phyloP scores from a whole-genome alignment of 345 rosid genomes.

The Laguncularia racemosa region DNA sequence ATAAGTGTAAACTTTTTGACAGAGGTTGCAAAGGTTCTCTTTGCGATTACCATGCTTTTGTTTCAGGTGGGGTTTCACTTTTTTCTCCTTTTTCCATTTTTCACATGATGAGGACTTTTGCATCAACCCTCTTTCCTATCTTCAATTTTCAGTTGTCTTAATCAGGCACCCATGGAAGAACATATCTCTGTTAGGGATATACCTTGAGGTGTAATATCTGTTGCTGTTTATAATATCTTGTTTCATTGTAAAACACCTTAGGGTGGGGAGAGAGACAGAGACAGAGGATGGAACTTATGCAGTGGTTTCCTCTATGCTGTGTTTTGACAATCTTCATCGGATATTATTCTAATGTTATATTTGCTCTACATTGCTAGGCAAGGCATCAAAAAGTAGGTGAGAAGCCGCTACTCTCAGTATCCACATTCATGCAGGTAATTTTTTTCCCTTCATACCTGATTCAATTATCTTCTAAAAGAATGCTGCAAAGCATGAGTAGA shows the following conservation, averaged over 20 bases:
- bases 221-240: too few relatives aligned
- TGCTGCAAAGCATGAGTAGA: not conserved
- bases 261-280: too few relatives aligned
- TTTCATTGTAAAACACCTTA: too few relatives aligned
- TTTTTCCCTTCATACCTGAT: not conserved
- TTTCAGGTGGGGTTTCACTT: constrained; percentile 37
- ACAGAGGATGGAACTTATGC: too few relatives aligned
- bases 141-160: too few relatives aligned
- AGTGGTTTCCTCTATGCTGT: too few relatives aligned
- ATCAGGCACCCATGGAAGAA: too few relatives aligned
- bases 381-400: constrained; percentile 48
- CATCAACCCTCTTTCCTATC: too few relatives aligned
- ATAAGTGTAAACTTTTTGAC: constrained; percentile 73
- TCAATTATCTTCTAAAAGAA: not conserved
- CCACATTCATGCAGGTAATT: constrained; percentile 47
- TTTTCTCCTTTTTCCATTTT: not conserved
- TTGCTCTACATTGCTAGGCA: constrained; percentile 20
- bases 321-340: too few relatives aligned
- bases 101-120: not conserved
- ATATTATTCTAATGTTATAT: constrained; percentile 2
- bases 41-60: constrained; percentile 65
- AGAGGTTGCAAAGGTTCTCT: constrained; percentile 57
- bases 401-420: constrained; percentile 49
- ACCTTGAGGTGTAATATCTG: too few relatives aligned
- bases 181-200: too few relatives aligned